Conservation (phyloP, 352 stramenopile genomes). For the Phytophthora brassicae region DNA sequence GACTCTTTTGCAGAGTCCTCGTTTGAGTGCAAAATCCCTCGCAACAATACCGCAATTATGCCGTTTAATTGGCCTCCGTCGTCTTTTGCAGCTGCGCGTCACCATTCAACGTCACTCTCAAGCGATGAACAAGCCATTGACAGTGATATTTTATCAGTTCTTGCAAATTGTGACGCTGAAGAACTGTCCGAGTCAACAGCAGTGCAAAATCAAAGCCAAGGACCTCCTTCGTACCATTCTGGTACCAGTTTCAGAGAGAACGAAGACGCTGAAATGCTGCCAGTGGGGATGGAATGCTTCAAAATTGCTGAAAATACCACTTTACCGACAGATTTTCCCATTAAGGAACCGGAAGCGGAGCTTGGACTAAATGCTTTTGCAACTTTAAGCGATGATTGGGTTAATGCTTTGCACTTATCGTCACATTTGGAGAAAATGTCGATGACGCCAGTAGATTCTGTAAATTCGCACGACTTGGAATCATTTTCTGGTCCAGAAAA, state of each 20-base stretch:
- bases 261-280: slow-evolving; percentile 45
- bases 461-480: slow-evolving; percentile 15
- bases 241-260: slow-evolving; percentile 26
- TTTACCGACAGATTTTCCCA: slow-evolving; percentile 7
- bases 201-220: background rate
- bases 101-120: slow-evolving; percentile 34
- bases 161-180: slow-evolving; percentile 52
- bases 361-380: slow-evolving; percentile 30
- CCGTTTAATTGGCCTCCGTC: slow-evolving; percentile 43
- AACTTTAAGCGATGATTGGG: slow-evolving; percentile 31
- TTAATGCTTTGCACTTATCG: slow-evolving; percentile 49
- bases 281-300: slow-evolving; percentile 44
- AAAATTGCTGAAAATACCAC: slow-evolving; percentile 32
- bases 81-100: slow-evolving; percentile 16
- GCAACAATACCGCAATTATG: slow-evolving; percentile 29
- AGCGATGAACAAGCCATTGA: slow-evolving; percentile 73
- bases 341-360: slow-evolving; percentile 26
- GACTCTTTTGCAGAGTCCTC: slow-evolving; percentile 53
- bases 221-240: slow-evolving; percentile 33
- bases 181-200: slow-evolving; percentile 34
- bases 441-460: slow-evolving; percentile 34
- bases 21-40: slow-evolving; percentile 33
- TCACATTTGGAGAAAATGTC: slow-evolving; percentile 72
- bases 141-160: slow-evolving; percentile 73
- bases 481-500: slow-evolving; percentile 4